Conservation (phyloP, 2,329 filamentous ascomycete species). For the Rasamsonia emersonii region DNA sequence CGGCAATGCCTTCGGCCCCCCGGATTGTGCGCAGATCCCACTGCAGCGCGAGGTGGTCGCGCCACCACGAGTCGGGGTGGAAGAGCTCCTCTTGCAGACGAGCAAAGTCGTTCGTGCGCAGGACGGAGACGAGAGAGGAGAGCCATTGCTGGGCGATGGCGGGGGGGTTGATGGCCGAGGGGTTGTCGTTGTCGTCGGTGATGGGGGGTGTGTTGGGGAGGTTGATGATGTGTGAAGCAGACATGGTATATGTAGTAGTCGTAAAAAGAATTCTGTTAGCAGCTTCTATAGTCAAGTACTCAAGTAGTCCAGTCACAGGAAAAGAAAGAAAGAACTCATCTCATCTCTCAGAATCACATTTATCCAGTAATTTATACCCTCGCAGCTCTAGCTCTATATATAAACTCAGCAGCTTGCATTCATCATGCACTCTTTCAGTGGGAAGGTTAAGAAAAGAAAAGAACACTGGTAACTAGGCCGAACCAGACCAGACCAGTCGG, state of each 20-base stretch:
- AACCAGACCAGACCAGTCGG: no score
- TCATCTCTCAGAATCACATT: no score
- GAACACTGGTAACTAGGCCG: no score
- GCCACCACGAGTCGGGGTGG: conserved; percentile 33
- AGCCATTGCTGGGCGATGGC: conserved; percentile 26
- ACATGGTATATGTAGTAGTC: not conserved
- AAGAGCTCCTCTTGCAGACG: conserved; percentile 19
- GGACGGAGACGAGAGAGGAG: conserved; percentile 16
- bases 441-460: no score
- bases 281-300: no score
- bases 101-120: conserved; percentile 12
- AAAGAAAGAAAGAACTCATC: no score
- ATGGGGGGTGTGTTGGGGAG: conserved; percentile 19
- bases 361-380: no score
- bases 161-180: conserved; percentile 15
- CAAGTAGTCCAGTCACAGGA: no score
- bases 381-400: no score
- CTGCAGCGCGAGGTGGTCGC: conserved; percentile 31
- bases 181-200: conserved; percentile 4
- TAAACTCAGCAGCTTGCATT: no score
- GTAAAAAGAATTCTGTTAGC: no score
- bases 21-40: conserved; percentile 33
- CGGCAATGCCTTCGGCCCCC: conserved; percentile 20
- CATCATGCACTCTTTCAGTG: no score
- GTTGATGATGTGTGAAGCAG: conserved; percentile 20